Base-by-base conservation (phyloP, 2,329 filamentous ascomycete genomes). In the Claviceps maximensis region DNA sequence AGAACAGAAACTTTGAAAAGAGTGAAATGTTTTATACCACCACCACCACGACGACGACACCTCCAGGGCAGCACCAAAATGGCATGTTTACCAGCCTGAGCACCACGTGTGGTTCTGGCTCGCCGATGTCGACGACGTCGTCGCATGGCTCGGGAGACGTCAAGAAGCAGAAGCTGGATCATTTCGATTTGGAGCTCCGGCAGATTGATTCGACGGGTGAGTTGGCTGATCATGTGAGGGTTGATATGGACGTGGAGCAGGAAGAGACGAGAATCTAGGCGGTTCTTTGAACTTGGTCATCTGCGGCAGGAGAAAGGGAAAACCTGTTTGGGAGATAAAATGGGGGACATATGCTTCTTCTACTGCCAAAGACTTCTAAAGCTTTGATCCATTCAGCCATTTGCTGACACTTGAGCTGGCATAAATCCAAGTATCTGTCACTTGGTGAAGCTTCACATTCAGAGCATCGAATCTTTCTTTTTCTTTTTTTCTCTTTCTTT, bases 131-230 rank as follows among this genome's bases (percentile, higher is more conserved):
- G 19, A 23, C 41, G 12, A 25, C 21, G 13, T 44, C 41, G 4
- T 44, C 12, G 4, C 10, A 44, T 5, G 42, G 13, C 23, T 15
- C 7, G 21, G 42, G 13, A n/a, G n/a, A n/a, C 15, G 21, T 53
- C 52, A n/a, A 52, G 41, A 44, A 47, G 6, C 45, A 23, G 12
- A 53, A 52, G 25, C 54, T 59, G 36, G 61, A 67, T 45, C 58
- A 59, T 4, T 55, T 60, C 3, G 66, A 66, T 17, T 38, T 68
- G 1, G 70, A 71, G 57, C 57, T 71, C 15, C 59, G 59, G 1
- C 60, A 61, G 23, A 62, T 66, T 3, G 60, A 63, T 48, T 58
- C 63, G 19, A 58, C 60, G 4, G 50, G 53, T 29, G 58, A 47
- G 10, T 12, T 55, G 12, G 36, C 51, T 3, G 51, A 54, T 25